These are phyloP conservation scores for Phytopythium cucurbitacearum DNA, from an alignment of 352 stramenopile species.

Conservation along the genomic window DNA sequence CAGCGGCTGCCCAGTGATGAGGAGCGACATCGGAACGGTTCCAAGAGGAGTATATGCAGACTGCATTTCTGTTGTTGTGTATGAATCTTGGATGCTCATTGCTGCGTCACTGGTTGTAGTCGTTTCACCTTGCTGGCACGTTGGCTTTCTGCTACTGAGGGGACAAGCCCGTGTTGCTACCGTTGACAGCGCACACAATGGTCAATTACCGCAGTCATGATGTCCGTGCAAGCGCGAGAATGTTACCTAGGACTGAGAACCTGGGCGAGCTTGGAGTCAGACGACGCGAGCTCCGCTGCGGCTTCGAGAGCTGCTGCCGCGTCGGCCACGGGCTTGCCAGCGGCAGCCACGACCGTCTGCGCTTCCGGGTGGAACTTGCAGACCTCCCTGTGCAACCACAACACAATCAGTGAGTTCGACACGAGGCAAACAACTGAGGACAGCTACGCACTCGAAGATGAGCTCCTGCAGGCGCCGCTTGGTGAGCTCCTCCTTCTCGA, in stretches of 20 bases:
- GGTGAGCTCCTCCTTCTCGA: constrained; percentile 84
- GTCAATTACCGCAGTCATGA: not conserved
- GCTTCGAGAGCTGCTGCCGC: constrained; percentile 1
- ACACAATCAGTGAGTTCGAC: not conserved
- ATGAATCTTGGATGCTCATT: too few relatives aligned
- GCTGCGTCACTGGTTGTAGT: too few relatives aligned
- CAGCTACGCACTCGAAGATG: constrained; percentile 73
- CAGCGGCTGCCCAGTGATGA: not conserved
- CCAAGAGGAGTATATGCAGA: too few relatives aligned
- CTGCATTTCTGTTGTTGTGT: too few relatives aligned
- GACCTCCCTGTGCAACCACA: constrained; percentile 43
- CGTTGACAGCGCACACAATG: not conserved
- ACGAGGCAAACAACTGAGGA: not conserved
- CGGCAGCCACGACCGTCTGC: constrained; percentile 5
- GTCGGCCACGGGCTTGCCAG: not conserved
- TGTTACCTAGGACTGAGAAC: constrained; percentile 50
- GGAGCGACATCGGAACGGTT: not conserved
- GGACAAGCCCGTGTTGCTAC: not conserved
- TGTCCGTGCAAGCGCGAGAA: not conserved
- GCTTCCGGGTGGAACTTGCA: constrained; percentile 66
- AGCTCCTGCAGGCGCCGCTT: constrained; percentile 81
- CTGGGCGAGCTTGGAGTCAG: constrained; percentile 32
- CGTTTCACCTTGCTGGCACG: too few relatives aligned
- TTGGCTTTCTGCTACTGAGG: too few relatives aligned
- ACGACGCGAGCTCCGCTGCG: constrained; percentile 4